Percentiles rank a stretch among this genome's conserved stretches.
These are phyloP conservation scores for Sicyos baderoa DNA, from an alignment of 306 rosid species.

Conservation along the genomic window DNA sequence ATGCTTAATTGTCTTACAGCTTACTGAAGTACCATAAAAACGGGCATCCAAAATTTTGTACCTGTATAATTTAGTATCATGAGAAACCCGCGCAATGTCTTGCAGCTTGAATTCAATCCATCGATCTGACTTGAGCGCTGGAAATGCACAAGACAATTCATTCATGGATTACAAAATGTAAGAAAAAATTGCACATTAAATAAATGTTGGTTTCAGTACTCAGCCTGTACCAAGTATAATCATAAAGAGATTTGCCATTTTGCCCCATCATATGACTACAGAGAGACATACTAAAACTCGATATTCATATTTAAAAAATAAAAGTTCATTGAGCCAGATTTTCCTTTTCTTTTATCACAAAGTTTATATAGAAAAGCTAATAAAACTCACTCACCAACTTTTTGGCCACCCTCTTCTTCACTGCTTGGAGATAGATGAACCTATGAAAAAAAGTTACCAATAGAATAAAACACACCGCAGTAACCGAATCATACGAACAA, in stretches of 20 bases:
- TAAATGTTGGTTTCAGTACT: background rate
- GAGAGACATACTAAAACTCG: background rate
- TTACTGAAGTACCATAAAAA: background rate
- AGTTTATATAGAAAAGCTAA: background rate
- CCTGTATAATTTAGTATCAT: constrained; percentile 78
- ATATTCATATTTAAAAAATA: background rate
- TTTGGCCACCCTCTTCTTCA: constrained; percentile 37
- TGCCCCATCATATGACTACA: background rate
- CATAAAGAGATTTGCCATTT: background rate
- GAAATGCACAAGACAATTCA: constrained; percentile 19
- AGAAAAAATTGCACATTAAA: background rate
- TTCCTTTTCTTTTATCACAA: background rate
- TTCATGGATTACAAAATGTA: background rate
- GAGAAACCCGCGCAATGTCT: constrained; percentile 88
- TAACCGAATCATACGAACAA: background rate
- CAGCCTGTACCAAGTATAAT: background rate
- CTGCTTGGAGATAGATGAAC: constrained; percentile 39
- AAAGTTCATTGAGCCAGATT: background rate
- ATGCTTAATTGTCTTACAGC: background rate
- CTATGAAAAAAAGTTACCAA: constrained; percentile 27
- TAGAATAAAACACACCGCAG: background rate
- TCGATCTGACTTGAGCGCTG: constrained; percentile 64
- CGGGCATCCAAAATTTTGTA: constrained; percentile 16
- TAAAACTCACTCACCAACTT: constrained; percentile 40
- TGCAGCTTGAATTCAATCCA: constrained; percentile 87